Conservation (phyloP, 164 flowering plant genomes). For the Chloranthus sessilifolius region DNA sequence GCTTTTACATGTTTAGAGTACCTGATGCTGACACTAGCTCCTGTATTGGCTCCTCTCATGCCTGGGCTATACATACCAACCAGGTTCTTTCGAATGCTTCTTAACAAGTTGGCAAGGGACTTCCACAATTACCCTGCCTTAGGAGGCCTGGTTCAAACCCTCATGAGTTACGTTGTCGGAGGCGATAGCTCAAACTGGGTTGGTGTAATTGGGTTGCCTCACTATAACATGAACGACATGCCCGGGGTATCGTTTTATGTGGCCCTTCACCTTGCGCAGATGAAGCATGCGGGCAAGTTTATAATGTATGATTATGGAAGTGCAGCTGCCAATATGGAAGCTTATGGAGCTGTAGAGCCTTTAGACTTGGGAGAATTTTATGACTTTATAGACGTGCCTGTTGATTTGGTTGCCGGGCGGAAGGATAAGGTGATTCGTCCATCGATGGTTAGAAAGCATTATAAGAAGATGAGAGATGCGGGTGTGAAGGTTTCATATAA, state of each 20-base stretch:
- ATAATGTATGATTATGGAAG: conserved; percentile 86
- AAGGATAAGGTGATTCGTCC: conserved; percentile 82
- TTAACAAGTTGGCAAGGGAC: conserved; percentile 92
- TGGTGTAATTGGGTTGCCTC: conserved; percentile 79
- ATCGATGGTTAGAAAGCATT: conserved; percentile 82
- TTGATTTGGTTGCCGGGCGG: conserved; percentile 86
- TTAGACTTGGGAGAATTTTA: conserved; percentile 74
- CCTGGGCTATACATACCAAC: conserved; percentile 97
- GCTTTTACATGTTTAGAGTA: conserved; percentile 46
- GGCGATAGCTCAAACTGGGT: conserved; percentile 99
- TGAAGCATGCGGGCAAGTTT: conserved; percentile 63
- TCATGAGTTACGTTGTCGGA: conserved; percentile 86
- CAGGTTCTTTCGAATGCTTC: conserved; percentile 85
- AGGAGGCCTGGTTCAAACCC: conserved; percentile 95
- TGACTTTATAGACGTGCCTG: conserved; percentile 73
- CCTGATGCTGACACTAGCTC: conserved; percentile 45
- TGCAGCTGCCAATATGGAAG: conserved; percentile 53
- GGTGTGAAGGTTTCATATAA: conserved; percentile 67
- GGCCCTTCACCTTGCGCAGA: conserved; percentile 87
- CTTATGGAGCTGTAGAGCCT: conserved; percentile 72
- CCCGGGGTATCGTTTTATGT: conserved; percentile 86
- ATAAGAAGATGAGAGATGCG: conserved; percentile 58
- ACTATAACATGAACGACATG: conserved; percentile 98
- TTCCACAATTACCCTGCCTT: conserved; percentile 93
- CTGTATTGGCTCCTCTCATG: conserved; percentile 53